Conservation (phyloP, 495 filamentous ascomycete species). For the Xylaria flabelliformis region DNA sequence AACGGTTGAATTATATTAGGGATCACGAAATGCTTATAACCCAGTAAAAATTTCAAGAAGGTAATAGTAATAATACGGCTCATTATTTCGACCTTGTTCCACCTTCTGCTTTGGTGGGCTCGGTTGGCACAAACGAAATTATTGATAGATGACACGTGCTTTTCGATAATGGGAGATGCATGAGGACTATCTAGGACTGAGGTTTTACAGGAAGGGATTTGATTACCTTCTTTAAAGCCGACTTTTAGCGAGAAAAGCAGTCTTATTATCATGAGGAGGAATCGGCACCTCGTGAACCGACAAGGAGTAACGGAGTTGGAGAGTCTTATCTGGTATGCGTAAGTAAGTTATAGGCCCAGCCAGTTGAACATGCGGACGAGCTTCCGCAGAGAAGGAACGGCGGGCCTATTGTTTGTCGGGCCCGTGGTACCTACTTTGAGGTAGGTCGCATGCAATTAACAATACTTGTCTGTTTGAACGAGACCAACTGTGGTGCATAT, state of each 20-base stretch:
- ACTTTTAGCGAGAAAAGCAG: neutral
- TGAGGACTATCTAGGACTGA: neutral
- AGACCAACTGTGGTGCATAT: slow-evolving; percentile 7
- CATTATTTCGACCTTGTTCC: neutral
- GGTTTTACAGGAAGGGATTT: neutral
- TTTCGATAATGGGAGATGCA: neutral
- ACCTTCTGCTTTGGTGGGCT: slow-evolving; percentile 14
- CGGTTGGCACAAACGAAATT: neutral
- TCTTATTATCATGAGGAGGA: neutral
- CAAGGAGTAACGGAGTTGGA: no score
- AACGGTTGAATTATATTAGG: neutral
- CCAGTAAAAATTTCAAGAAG: neutral
- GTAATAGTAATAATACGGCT: neutral
- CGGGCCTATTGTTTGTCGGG: neutral
- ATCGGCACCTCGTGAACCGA: neutral
- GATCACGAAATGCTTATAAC: neutral
- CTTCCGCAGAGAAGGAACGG: neutral
- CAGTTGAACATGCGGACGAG: neutral
- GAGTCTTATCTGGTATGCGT: neutral
- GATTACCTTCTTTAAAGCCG: neutral
- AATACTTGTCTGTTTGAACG: neutral
- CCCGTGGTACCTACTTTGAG: neutral
- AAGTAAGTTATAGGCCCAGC: neutral
- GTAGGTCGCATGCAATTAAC: neutral
- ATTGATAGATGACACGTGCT: neutral